These are phyloP conservation scores for Plasmodium knowlesi DNA, from an alignment of 169 alveolate genomes.

Conservation along the genomic window DNA sequence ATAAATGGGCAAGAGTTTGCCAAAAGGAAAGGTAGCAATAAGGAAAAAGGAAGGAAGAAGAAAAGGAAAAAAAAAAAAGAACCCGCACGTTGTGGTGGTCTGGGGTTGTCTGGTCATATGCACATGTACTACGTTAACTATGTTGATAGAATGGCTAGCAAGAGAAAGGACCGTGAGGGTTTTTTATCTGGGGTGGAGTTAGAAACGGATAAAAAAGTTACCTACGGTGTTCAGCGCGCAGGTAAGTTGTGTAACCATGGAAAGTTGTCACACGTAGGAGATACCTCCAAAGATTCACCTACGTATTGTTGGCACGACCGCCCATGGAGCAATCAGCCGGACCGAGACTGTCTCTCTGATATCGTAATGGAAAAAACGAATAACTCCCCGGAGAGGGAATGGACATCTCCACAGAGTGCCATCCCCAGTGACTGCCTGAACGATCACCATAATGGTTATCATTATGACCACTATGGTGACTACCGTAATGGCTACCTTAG, in stretches of 20 bases:
- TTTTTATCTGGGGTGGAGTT: not conserved
- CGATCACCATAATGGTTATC: not conserved
- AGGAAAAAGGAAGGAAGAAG: not conserved
- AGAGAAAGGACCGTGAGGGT: not conserved
- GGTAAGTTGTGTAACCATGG: not conserved
- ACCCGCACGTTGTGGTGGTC: not conserved
- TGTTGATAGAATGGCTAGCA: not conserved
- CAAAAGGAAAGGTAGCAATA: not conserved
- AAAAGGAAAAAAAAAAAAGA: not conserved
- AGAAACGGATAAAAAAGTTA: not conserved
- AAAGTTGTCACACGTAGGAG: not conserved
- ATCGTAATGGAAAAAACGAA: not conserved
- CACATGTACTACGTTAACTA: not conserved
- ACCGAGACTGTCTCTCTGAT: slow-evolving; percentile 4
- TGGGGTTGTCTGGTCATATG: not conserved
- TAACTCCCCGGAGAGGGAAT: not conserved
- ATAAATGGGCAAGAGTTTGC: slow-evolving; percentile 12
- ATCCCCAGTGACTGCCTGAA: not conserved
- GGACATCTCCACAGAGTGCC: not conserved
- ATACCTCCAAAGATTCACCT: not conserved
- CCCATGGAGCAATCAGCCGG: not conserved
- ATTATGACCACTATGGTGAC: too few relatives aligned
- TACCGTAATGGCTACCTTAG: not conserved
- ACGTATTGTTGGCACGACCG: not conserved
- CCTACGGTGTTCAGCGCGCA: not conserved